Evolutionary conservation across 2,329 filamentous ascomycete species (phyloP), one percentile per base, ranked within the genome.

Genomic region (Ophiostoma sp.): DNA sequence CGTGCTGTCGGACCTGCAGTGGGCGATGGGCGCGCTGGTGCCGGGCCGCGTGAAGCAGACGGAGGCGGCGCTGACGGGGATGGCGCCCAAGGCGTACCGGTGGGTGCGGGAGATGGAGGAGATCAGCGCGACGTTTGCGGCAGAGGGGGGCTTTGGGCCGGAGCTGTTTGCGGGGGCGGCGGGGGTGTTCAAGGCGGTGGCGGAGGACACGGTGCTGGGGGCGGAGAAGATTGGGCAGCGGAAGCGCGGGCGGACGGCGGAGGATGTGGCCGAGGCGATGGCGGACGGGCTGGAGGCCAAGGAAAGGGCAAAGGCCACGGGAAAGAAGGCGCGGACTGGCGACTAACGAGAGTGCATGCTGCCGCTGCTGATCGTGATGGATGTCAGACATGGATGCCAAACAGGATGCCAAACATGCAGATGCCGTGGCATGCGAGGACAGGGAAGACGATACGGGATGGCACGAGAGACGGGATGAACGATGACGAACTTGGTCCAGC

Each of bases 91-190:
- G 79, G 90, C 91, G 23, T 93, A 93, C 77, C 82, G 91, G 13
- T 94, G 90, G 90, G 88, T 92, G 0, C 81, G 83, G 44, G 90
- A 93, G 81, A 93, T 94, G 90, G 84, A 88, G 74, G 87, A 93
- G 81, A 92, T 94, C 76, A 86, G 85, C 4, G 80, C 84, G 71
- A 90, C 89, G 3, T 89, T 92, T 77, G 79, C 79, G 62, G 87
- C 89, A 60, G 88, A 90, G 69, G 89, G 87, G 0, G 89, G 89
- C 0, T 91, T 90, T 77, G 78, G 78, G 4, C 78, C 78, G 13
- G 79, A 81, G 33, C 78, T 89, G 35, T 91, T 91, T 74, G 77
- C 79, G 15, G 85, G 85, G 13, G 85, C 88, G 7, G 89, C 89
- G 0, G 83, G 81, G 39, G 83, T 91, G 7, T 92, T 89, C 76